A percentile compares a stretch with the other conserved stretches of the same genome.
Evolutionary conservation across 257 asterid species (phyloP).

Genomic region (Capsicum pubescens): DNA sequence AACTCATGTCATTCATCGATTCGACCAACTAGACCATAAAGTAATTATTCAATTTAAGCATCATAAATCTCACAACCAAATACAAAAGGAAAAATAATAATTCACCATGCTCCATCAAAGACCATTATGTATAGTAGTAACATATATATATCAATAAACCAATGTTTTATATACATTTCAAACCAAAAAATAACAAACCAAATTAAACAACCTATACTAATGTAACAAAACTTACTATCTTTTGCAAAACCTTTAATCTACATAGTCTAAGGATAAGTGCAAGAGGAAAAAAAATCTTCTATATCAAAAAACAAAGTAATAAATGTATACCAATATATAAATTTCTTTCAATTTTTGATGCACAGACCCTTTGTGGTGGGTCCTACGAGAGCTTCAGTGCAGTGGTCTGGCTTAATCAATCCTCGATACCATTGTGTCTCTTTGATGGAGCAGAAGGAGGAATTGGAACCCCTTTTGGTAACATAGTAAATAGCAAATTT

Average conservation of each 20-base stretch:
- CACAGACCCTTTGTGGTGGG: too few species aligned
- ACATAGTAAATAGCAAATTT: slow-evolving; percentile 28
- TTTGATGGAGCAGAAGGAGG: slow-evolving; percentile 49
- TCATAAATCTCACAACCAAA: not conserved
- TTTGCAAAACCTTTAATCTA: slow-evolving; percentile 19
- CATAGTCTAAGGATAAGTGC: not conserved
- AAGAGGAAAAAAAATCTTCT: not conserved
- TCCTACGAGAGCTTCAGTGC: too few species aligned
- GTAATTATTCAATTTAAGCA: not conserved
- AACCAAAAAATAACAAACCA: not conserved
- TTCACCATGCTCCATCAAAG: slow-evolving; percentile 1
- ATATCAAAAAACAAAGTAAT: not conserved
- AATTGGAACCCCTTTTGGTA: slow-evolving; percentile 39
- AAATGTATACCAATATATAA: not conserved
- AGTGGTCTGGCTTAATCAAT: not conserved
- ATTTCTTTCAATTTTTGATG: slow-evolving; percentile 19
- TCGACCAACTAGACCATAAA: not conserved
- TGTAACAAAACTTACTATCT: not conserved
- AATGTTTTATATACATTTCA: slow-evolving; percentile 26
- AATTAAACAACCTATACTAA: slow-evolving; percentile 18
- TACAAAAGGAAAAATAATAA: not conserved
- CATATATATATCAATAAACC: not conserved
- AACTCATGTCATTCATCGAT: not conserved
- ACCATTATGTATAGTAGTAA: slow-evolving; percentile 1
- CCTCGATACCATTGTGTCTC: slow-evolving; percentile 40